These are phyloP conservation scores for Hanseniaspora lindneri DNA, from an alignment of 805 yeast genomes.

Conservation along the genomic window DNA sequence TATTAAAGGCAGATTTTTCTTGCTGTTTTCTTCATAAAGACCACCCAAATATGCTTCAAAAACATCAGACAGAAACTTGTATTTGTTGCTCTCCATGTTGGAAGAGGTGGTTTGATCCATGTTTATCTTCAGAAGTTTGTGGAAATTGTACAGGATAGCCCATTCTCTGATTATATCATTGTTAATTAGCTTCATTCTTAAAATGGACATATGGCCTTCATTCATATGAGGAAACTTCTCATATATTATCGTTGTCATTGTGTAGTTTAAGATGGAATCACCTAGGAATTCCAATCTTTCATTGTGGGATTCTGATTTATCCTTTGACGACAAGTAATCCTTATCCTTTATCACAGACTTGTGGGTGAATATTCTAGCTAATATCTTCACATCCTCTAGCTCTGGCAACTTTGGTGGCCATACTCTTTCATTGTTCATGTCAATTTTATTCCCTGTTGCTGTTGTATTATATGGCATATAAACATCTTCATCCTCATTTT, in stretches of 20 bases:
- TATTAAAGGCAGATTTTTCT: constrained; percentile 37
- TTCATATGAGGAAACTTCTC: constrained; percentile 52
- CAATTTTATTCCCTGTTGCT: constrained; percentile 3
- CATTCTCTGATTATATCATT: constrained; percentile 63
- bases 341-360: constrained; percentile 56
- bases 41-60: constrained; percentile 95
- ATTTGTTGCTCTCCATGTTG: constrained; percentile 38
- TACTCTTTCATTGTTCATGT: constrained; percentile 15
- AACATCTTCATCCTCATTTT: constrained; percentile 25
- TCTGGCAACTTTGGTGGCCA: constrained; percentile 64
- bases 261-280: constrained; percentile 65
- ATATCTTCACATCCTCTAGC: constrained; percentile 47
- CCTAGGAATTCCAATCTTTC: constrained; percentile 87
- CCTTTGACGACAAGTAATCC: constrained; percentile 43
- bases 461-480: constrained; percentile 23
- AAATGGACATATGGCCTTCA: constrained; percentile 69
- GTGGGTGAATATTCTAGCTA: constrained; percentile 68
- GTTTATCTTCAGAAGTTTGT: constrained; percentile 41
- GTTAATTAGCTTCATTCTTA: constrained; percentile 59
- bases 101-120: constrained; percentile 34
- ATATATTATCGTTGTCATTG: constrained; percentile 59
- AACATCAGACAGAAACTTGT: constrained; percentile 73
- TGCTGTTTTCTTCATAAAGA: constrained; percentile 42
- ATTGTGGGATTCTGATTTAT: constrained; percentile 53
- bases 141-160: constrained; percentile 57